Evolutionary conservation across 495 filamentous ascomycete genomes (phyloP).

Genomic region (Xylaria venustula): DNA sequence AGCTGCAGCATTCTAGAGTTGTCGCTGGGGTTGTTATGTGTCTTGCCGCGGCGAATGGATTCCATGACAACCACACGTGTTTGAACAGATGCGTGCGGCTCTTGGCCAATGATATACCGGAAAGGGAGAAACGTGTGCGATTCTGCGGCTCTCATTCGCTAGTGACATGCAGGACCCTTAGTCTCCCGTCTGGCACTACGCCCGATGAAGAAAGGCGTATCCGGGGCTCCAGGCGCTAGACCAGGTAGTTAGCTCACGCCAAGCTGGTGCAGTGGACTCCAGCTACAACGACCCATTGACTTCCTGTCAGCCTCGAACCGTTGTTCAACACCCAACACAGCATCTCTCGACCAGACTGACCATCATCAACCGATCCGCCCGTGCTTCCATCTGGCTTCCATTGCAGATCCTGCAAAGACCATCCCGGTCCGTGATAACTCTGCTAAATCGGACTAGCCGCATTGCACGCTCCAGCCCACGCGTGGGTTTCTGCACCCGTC

Average conservation of each 20-base stretch:
- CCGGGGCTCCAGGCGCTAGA: too few species aligned
- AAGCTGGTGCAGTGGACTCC: too few species aligned
- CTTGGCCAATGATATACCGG: constrained; percentile 18
- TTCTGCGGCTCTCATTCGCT: constrained; percentile 29
- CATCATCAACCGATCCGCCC: too few species aligned
- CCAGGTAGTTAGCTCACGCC: too few species aligned
- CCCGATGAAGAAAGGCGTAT: neutral
- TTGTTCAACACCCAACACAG: too few species aligned
- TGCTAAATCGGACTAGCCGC: too few species aligned
- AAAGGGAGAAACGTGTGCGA: constrained; percentile 25
- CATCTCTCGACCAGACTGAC: too few species aligned
- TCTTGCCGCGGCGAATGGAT: neutral
- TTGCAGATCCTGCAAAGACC: constrained; percentile 3
- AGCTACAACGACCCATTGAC: too few species aligned
- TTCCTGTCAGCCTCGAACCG: too few species aligned
- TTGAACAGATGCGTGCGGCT: neutral
- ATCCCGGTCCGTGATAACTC: too few species aligned
- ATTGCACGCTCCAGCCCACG: neutral
- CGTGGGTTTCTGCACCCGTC: too few species aligned
- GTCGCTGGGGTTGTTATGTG: neutral
- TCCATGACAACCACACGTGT: neutral
- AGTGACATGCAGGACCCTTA: constrained; percentile 3
- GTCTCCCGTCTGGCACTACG: neutral
- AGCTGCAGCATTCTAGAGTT: too few species aligned
- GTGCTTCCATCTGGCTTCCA: constrained; percentile 8